phyloP scores from a whole-genome alignment of 805 yeast species.

The Tetrapisispora pingtungensis region DNA sequence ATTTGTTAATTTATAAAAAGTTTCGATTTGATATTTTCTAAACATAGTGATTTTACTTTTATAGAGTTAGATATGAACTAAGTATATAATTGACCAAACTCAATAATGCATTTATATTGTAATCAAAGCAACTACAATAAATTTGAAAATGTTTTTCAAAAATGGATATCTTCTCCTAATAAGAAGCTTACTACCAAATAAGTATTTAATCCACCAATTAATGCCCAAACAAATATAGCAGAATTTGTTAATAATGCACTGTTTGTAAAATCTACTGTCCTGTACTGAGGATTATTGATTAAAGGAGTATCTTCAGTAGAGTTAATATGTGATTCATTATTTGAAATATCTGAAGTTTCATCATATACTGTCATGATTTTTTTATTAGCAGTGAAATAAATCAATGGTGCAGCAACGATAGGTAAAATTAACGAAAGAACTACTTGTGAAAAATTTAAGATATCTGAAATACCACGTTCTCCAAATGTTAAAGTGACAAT shows the following conservation, averaged over 20 bases:
- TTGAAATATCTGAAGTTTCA: conserved; percentile 13
- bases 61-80: no score
- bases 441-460: conserved; percentile 75
- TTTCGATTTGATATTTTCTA: no score
- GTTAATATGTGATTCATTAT: no score
- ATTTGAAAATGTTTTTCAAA: conserved; percentile 19
- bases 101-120: background rate
- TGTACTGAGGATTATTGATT: conserved; percentile 6
- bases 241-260: conserved; percentile 41
- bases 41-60: no score
- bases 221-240: conserved; percentile 58
- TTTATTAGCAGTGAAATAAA: conserved; percentile 66
- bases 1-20: no score
- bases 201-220: conserved; percentile 60
- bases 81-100: no score
- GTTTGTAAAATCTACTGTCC: conserved; percentile 59
- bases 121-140: no score
- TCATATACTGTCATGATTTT: conserved; percentile 51
- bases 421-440: conserved; percentile 73
- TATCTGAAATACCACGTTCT: conserved; percentile 66
- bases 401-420: conserved; percentile 78
- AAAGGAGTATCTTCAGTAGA: conserved; percentile 22
- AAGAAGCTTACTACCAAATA: conserved; percentile 50
- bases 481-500: conserved; percentile 65
- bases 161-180: conserved; percentile 43